Conservation (phyloP, 495 filamentous ascomycete genomes). For the Trichoderma erinaceum region DNA sequence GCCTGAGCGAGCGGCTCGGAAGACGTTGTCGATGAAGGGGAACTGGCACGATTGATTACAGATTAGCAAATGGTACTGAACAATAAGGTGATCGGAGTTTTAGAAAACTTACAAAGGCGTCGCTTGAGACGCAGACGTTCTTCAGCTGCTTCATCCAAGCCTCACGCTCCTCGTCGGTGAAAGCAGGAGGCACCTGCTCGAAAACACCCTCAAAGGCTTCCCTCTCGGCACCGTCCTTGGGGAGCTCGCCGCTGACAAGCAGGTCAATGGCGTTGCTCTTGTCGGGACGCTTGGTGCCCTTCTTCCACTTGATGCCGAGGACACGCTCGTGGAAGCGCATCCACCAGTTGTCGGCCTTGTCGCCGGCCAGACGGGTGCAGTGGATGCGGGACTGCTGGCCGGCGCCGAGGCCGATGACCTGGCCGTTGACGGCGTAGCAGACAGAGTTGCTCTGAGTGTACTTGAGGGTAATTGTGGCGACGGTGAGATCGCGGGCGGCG, state of each 20-base stretch:
- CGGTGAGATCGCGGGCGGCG: slow-evolving; percentile 82
- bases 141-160: slow-evolving; percentile 74
- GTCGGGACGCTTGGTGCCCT: slow-evolving; percentile 89
- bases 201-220: slow-evolving; percentile 84
- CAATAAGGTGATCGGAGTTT: background rate
- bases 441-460: slow-evolving; percentile 99
- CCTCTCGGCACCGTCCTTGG: slow-evolving; percentile 71
- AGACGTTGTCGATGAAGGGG: slow-evolving; percentile 97
- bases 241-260: slow-evolving; percentile 82
- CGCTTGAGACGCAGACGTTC: slow-evolving; percentile 80
- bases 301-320: slow-evolving; percentile 88
- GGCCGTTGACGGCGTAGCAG: slow-evolving; percentile 92
- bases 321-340: slow-evolving; percentile 90
- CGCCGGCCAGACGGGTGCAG: slow-evolving; percentile 95
- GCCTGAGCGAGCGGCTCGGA: slow-evolving; percentile 78
- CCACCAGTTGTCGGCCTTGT: slow-evolving; percentile 99
- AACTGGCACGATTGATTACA: slow-evolving; percentile 50
- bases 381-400: slow-evolving; percentile 97
- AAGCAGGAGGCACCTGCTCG: slow-evolving; percentile 78
- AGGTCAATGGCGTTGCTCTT: slow-evolving; percentile 98
- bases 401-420: slow-evolving; percentile 89
- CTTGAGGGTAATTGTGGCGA: slow-evolving; percentile 94
- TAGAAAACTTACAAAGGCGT: slow-evolving; percentile 77
- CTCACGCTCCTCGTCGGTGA: slow-evolving; percentile 76
- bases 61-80: background rate